Evolutionary conservation across 176 grass and related monocot genomes (phyloP), one percentile per base, ranked within the genome.

Genomic region (Triticum aestivum): DNA sequence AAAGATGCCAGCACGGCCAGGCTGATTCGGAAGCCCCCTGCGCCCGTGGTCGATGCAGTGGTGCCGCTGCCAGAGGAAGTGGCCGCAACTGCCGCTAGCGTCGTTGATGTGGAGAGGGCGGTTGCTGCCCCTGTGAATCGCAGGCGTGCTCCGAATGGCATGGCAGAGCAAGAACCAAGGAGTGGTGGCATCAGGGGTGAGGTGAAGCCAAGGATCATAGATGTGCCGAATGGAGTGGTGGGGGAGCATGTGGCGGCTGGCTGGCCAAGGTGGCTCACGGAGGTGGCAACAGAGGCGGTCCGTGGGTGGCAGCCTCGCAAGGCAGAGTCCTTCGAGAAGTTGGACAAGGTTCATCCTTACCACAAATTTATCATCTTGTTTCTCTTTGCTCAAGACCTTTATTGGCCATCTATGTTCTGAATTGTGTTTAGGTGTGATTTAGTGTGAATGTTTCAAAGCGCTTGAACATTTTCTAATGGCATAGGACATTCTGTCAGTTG

Each of bases 281-380:
- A 94, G 30, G 96, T 98, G n/a, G 96, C 96, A 0, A 89, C 84
- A 27, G 96, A 96, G 75, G 96, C 96, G 11, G 92, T 98, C 63
- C 88, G 89, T 2, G 96, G 96, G 23, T 98, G 96, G 96, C 90
- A 92, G 51, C 96, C 96, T 84, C 86, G 96, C 62, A 96, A 87
- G 87, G 90, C 90, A n/a, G 93, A 98, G 52, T 98, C 96, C 51
- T 98, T 98, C 10, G 94, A 98, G 85, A 98, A 98, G 80, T 52
- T 98, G 75, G 94, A 96, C 62, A 98, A 98, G 94, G 96, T 98
- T 89, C 78, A 9, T 86, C 30, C 37, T 87, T 47, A 73, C 5
- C 39, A 11, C 27, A 78, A 61, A 75, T 75, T 82, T 56, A 78
- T 26, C 20, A 59, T 65, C 5, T 33, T 71, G 49, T 44, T 82